A percentile compares a stretch with the other conserved stretches of the same genome.
These are phyloP conservation scores for Aspergillus haitiensis DNA, from an alignment of 495 filamentous ascomycete genomes.

Conservation along the genomic window DNA sequence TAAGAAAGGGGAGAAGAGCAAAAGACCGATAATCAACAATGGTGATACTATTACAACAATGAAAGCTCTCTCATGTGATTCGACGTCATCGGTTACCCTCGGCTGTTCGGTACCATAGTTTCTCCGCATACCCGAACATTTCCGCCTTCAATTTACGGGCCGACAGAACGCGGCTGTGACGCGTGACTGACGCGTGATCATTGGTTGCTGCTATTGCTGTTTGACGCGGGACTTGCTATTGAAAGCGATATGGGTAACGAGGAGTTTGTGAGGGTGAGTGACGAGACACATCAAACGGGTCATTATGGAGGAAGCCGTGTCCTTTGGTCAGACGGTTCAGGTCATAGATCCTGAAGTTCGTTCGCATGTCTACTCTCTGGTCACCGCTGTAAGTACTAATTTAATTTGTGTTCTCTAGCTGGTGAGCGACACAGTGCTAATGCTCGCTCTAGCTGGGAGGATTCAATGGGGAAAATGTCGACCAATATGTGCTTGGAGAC, in stretches of 20 bases:
- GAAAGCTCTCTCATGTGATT: conserved; percentile 29
- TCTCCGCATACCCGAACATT: conserved; percentile 29
- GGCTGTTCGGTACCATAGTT: conserved; percentile 34
- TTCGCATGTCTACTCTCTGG: conserved; percentile 86
- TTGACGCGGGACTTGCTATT: conserved; percentile 7
- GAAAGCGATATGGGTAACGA: conserved; percentile 1
- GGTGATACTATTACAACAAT: conserved; percentile 6
- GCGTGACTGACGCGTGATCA: conserved; percentile 38
- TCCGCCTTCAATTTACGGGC: background rate
- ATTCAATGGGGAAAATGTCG: conserved; percentile 74
- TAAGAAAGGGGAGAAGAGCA: conserved; percentile 7
- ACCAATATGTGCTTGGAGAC: conserved; percentile 85
- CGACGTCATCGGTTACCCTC: conserved; percentile 49
- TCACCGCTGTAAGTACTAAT: conserved; percentile 72
- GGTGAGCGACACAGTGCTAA: conserved; percentile 21
- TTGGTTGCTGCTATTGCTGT: conserved; percentile 15
- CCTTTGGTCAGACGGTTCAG: conserved; percentile 42
- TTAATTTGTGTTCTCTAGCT: background rate
- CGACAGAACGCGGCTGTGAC: conserved; percentile 25
- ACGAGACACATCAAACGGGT: conserved; percentile 14
- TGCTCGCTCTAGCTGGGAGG: conserved; percentile 71
- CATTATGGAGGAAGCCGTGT: conserved; percentile 44
- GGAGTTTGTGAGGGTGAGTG: conserved; percentile 1
- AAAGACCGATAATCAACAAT: conserved; percentile 8
- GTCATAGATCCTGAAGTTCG: conserved; percentile 84